A percentile compares a stretch with the other conserved stretches of the same genome.
These are phyloP conservation scores for Hemileccinum rubropunctum DNA, from an alignment of 768 basidiomycete genomes.

Conservation along the genomic window DNA sequence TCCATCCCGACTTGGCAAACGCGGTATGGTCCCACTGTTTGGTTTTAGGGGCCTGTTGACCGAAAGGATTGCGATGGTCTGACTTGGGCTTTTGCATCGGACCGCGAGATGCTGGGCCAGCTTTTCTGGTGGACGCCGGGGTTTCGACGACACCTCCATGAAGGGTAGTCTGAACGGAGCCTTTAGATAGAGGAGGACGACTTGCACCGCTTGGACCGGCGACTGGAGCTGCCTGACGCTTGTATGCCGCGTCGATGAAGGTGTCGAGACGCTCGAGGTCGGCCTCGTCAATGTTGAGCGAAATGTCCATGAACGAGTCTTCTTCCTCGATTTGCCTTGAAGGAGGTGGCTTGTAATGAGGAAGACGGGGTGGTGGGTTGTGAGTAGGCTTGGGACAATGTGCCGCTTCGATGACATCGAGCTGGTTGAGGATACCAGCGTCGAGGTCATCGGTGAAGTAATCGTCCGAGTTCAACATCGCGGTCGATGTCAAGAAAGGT, in stretches of 20 bases:
- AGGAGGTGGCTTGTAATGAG: slow-evolving; percentile 17
- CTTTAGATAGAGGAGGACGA: slow-evolving; percentile 28
- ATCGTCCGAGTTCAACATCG: slow-evolving; percentile 70
- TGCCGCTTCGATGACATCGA: slow-evolving; percentile 71
- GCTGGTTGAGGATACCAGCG: slow-evolving; percentile 53
- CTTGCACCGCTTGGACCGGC: slow-evolving; percentile 35
- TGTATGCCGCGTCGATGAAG: slow-evolving; percentile 48
- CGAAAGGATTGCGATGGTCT: slow-evolving; percentile 40
- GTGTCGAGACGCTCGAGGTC: slow-evolving; percentile 55
- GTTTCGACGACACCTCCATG: slow-evolving; percentile 55
- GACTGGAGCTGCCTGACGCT: slow-evolving; percentile 37
- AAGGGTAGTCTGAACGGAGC: slow-evolving; percentile 61
- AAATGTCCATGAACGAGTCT: slow-evolving; percentile 49
- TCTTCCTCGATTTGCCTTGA: slow-evolving; percentile 31
- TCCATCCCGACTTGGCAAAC: slow-evolving; percentile 79
- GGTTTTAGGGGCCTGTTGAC: slow-evolving; percentile 57
- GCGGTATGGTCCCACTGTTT: slow-evolving; percentile 92
- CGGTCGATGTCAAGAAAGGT: background rate
- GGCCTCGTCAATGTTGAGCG: slow-evolving; percentile 55
- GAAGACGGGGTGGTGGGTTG: slow-evolving; percentile 9
- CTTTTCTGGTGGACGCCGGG: slow-evolving; percentile 31
- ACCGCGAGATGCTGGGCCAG: slow-evolving; percentile 26
- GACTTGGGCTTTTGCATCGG: slow-evolving; percentile 45
- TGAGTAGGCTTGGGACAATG: slow-evolving; percentile 28
- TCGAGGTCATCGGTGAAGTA: slow-evolving; percentile 71